phyloP scores from a whole-genome alignment of 2,329 filamentous ascomycete genomes.

The Cadophora gregata region DNA sequence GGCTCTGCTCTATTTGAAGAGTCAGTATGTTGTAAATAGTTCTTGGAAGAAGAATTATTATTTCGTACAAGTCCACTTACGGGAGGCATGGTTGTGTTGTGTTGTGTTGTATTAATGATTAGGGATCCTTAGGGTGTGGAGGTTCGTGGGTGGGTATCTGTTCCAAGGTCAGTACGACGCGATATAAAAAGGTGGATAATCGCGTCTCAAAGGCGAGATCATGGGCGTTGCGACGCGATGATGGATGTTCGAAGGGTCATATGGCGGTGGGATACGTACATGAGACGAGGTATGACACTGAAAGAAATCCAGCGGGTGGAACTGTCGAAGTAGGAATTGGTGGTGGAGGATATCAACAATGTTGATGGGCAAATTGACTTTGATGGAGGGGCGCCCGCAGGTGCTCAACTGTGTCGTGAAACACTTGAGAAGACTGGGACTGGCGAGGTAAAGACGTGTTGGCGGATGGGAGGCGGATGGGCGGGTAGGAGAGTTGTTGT shows the following conservation, averaged over 20 bases:
- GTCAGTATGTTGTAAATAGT: slow-evolving; percentile 47
- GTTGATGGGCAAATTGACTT: slow-evolving; percentile 29
- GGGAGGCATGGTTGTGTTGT: slow-evolving; percentile 55
- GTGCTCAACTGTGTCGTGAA: slow-evolving; percentile 32
- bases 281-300: slow-evolving; percentile 26
- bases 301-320: slow-evolving; percentile 20
- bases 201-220: slow-evolving; percentile 32
- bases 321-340: slow-evolving; percentile 27
- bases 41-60: background rate
- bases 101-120: slow-evolving; percentile 45
- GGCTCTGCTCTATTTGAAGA: slow-evolving; percentile 58
- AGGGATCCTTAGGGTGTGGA: slow-evolving; percentile 32
- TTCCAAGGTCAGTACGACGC: slow-evolving; percentile 39
- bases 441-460: slow-evolving; percentile 34
- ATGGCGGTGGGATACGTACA: slow-evolving; percentile 35
- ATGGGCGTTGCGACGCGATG: slow-evolving; percentile 36
- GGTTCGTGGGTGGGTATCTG: slow-evolving; percentile 28
- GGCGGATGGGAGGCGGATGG: slow-evolving; percentile 32
- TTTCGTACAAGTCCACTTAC: slow-evolving; percentile 51
- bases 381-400: slow-evolving; percentile 20
- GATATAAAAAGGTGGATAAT: slow-evolving; percentile 31
- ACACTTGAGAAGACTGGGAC: slow-evolving; percentile 28
- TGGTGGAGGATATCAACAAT: slow-evolving; percentile 37
- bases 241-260: background rate
- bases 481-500: slow-evolving; percentile 21